phyloP scores from a whole-genome alignment of 2,329 filamentous ascomycete species.

The Epichloe hybrida region DNA sequence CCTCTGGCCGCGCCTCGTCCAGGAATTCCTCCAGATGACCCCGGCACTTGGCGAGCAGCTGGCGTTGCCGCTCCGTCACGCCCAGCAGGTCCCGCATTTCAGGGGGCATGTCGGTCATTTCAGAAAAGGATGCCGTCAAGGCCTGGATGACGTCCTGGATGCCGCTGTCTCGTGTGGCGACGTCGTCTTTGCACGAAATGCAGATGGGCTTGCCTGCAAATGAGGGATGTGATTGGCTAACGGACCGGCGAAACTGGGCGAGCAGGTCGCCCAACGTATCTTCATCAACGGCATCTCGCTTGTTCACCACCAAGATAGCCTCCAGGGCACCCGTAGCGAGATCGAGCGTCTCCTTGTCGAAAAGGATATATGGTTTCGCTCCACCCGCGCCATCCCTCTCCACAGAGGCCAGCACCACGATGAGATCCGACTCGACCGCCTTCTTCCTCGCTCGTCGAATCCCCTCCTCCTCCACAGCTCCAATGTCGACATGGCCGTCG shows the following conservation, averaged over 20 bases:
- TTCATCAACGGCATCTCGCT: constrained; percentile 36
- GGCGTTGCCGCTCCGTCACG: constrained; percentile 78
- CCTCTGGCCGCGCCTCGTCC: constrained; percentile 32
- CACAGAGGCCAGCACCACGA: constrained; percentile 68
- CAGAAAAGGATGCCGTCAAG: constrained; percentile 53
- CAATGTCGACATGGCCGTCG: constrained; percentile 31
- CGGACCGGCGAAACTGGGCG: constrained; percentile 20
- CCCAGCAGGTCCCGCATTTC: constrained; percentile 75
- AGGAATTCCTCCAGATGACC: constrained; percentile 62
- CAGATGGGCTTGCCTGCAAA: constrained; percentile 22
- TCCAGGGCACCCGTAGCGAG: constrained; percentile 36
- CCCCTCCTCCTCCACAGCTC: constrained; percentile 73
- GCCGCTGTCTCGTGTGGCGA: constrained; percentile 37
- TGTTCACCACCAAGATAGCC: constrained; percentile 47
- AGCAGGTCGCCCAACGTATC: constrained; percentile 25
- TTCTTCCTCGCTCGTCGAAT: constrained; percentile 75
- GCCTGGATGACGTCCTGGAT: constrained; percentile 55
- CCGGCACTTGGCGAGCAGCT: constrained; percentile 64
- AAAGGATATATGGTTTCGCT: constrained; percentile 27
- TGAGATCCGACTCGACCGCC: constrained; percentile 70
- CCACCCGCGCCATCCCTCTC: constrained; percentile 31
- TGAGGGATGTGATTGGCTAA: constrained; percentile 10
- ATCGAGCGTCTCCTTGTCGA: constrained; percentile 40
- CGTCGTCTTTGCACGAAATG: constrained; percentile 59
- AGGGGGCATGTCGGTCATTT: constrained; percentile 57